Evolutionary conservation across 2,329 filamentous ascomycete species (phyloP).

Genomic region (Cladophialophora exuberans): DNA sequence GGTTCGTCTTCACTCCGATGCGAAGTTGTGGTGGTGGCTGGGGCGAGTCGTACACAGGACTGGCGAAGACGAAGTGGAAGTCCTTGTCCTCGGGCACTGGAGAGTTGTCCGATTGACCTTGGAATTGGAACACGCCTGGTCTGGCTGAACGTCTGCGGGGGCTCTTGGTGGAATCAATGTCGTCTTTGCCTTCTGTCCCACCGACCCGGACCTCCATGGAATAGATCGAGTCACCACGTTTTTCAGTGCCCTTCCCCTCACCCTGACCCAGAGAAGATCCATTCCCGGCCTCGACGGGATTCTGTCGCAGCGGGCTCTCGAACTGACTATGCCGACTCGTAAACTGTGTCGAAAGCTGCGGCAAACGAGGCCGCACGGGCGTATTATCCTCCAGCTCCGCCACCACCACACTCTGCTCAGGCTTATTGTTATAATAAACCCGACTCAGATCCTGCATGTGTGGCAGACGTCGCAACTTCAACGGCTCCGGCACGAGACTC

Average conservation of each 20-base stretch:
- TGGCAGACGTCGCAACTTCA: constrained; percentile 4
- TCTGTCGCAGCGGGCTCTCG: constrained; percentile 2
- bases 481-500: constrained; percentile 15
- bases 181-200: no score
- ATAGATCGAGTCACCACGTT: neutral
- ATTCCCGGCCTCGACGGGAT: neutral
- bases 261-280: neutral
- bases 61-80: no score
- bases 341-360: neutral
- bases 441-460: neutral
- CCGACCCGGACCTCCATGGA: neutral
- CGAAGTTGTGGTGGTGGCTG: no score
- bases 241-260: neutral
- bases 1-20: neutral
- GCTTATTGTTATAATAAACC: neutral
- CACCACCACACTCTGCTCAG: neutral
- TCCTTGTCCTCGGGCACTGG: no score
- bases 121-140: no score
- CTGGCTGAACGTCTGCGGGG: no score
- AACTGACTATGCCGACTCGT: neutral
- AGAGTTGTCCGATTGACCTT: no score
- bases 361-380: neutral
- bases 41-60: no score
- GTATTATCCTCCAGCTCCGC: neutral
- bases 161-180: no score